Evolutionary conservation across 257 asterid genomes (phyloP).

Genomic region (Lycium barbarum): DNA sequence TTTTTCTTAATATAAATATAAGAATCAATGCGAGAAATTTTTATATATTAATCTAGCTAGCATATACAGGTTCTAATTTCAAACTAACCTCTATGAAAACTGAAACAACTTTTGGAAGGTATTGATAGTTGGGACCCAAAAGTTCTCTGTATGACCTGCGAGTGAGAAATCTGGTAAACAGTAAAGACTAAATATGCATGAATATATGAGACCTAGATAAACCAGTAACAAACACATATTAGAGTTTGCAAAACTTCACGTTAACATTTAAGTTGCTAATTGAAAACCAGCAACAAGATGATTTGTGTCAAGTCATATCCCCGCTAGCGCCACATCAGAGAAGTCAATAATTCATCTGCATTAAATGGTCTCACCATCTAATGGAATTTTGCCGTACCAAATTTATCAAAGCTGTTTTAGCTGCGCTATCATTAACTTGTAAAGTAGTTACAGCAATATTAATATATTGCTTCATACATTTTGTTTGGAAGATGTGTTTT

Average conservation of each 20-base stretch:
- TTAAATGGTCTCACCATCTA: not conserved
- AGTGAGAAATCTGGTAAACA: not conserved
- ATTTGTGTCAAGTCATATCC: not conserved
- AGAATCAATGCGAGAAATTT: no score
- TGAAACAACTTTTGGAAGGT: constrained; percentile 92
- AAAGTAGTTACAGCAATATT: not conserved
- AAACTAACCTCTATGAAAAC: constrained; percentile 94
- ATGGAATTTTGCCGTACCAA: no score
- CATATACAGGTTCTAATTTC: not conserved
- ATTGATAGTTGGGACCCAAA: constrained; percentile 92
- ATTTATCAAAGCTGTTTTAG: no score
- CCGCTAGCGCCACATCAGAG: no score
- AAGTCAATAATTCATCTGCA: not conserved
- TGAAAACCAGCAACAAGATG: not conserved
- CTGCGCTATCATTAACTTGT: no score
- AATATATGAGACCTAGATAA: not conserved
- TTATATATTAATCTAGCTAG: not conserved
- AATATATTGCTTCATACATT: not conserved
- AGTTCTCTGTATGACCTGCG: constrained; percentile 84
- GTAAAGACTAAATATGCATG: not conserved
- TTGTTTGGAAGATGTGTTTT: not conserved
- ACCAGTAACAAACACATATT: not conserved
- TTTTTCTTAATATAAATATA: no score
- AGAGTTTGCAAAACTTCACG: not conserved
- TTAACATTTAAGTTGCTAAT: not conserved